A percentile compares a stretch with the other conserved stretches of the same genome.
Evolutionary conservation across 108 stramenopile genomes (phyloP).

Genomic region (Aurantiochytrium sp.): DNA sequence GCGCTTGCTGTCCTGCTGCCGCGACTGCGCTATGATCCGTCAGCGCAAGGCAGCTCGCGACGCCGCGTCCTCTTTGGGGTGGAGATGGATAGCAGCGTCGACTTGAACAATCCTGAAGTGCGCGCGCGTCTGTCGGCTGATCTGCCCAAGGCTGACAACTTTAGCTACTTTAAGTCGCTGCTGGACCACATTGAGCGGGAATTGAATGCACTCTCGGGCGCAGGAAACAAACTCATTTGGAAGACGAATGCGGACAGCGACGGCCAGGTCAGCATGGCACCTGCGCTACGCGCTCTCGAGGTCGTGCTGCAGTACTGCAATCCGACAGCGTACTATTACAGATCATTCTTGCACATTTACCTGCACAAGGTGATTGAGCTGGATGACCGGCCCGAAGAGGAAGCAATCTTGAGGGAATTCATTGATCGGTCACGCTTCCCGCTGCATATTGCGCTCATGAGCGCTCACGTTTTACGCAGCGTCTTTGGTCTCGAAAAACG

Average conservation of each 20-base stretch:
- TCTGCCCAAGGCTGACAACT: background rate
- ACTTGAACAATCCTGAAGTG: background rate
- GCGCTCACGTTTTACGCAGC: background rate
- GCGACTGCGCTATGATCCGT: background rate
- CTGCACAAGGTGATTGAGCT: background rate
- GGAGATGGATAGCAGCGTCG: background rate
- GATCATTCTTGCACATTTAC: background rate
- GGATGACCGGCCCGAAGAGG: background rate
- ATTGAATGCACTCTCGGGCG: background rate
- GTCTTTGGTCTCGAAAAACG: background rate
- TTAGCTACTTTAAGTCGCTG: background rate
- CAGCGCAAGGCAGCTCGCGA: background rate
- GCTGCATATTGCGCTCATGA: slow-evolving; percentile 3
- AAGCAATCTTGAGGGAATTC: background rate
- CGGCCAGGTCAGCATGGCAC: background rate
- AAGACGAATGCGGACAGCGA: background rate
- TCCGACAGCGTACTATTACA: background rate
- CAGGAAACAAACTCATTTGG: background rate
- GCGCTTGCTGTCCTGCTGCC: background rate
- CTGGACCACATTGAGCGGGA: background rate
- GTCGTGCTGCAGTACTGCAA: slow-evolving; percentile 10
- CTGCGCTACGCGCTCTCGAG: background rate
- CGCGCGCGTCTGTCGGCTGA: background rate
- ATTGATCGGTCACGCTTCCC: background rate
- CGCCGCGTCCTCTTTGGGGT: background rate